Evolutionary conservation across 257 asterid species (phyloP), one percentile per base, ranked within the genome.

Genomic region (Prunella vulgaris): DNA sequence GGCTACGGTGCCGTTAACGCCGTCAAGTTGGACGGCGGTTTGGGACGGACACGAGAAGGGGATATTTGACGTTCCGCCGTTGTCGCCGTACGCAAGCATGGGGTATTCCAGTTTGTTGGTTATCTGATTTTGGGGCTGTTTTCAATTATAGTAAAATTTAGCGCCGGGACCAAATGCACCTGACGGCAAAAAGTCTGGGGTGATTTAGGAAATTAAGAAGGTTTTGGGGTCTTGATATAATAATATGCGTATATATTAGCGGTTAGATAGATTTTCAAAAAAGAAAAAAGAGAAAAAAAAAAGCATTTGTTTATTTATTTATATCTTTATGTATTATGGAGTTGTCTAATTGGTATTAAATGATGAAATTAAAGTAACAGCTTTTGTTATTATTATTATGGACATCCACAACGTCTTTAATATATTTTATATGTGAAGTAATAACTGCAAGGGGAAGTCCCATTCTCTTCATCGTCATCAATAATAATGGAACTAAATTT

Each of bases 1-100:
- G 59, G 80, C 81, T 27, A 76, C 88, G 0, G 73, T 71, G 35
- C 93, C 98, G 0, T 77, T 90, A 67, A 93, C 97, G 78, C 98
- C 97, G 77, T 87, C 98, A 2, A 88, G 70, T 64, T 93, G 98
- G 98, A 82, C 73, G 77, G 70, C 95, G 4, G 85, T 93, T 63
- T 93, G 96, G 98, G 95, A 87, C n/a, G 91, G 82, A 0, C 93
- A 90, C 15, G 90, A 56, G 60, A 82, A 83, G 64, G 96, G 98
- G 21, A 88, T 93, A n/a, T 93, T 90, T 61, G 97, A 90, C 49
- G 81, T 93, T 3, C 97, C 97, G 32, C 98, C 97, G 74, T 79
- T 86, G 61, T 81, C 94, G 9, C 82, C 92, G 7, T 66, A 73
- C 7, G 80, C 85, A 2, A 38, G 72, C 42, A 37, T 84, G 51